These are phyloP conservation scores for Apiospora rasikravindrae DNA, from an alignment of 2,329 filamentous ascomycete species.

Conservation along the genomic window DNA sequence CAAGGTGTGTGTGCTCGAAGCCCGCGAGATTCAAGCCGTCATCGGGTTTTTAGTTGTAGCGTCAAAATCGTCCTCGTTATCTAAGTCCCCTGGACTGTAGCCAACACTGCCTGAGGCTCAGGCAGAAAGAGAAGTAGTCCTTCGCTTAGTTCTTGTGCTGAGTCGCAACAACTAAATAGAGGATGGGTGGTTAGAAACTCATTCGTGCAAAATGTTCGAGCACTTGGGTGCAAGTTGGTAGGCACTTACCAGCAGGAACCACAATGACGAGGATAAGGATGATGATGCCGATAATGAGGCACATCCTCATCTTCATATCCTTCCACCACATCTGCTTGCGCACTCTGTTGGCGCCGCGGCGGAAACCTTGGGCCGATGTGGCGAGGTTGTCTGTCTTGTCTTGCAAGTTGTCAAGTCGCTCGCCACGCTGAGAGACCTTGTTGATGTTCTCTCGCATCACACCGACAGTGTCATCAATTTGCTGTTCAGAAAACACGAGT, in stretches of 20 bases:
- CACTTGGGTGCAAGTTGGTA: background rate
- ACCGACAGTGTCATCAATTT: conserved; percentile 96
- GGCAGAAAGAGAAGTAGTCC: background rate
- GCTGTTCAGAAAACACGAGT: conserved; percentile 56
- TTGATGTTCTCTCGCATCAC: conserved; percentile 98
- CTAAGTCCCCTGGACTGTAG: conserved; percentile 33
- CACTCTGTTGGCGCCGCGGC: conserved; percentile 93
- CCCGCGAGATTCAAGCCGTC: conserved; percentile 41
- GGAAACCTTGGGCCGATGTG: conserved; percentile 91
- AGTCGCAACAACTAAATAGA: conserved; percentile 47
- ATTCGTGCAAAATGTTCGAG: background rate
- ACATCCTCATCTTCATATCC: conserved; percentile 99
- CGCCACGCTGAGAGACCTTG: conserved; percentile 90
- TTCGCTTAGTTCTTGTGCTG: conserved; percentile 41
- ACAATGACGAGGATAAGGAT: conserved; percentile 93
- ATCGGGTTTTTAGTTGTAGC: conserved; percentile 26
- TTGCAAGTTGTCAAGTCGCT: conserved; percentile 42
- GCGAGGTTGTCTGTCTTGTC: conserved; percentile 82
- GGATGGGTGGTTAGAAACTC: background rate
- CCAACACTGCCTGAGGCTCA: conserved; percentile 27
- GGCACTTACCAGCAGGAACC: conserved; percentile 79
- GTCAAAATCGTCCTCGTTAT: conserved; percentile 27
- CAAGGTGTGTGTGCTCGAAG: conserved; percentile 36
- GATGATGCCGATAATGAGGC: conserved; percentile 88
- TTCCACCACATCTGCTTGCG: conserved; percentile 99